phyloP scores from a whole-genome alignment of 306 rosid species.

The Castanea crenata region DNA sequence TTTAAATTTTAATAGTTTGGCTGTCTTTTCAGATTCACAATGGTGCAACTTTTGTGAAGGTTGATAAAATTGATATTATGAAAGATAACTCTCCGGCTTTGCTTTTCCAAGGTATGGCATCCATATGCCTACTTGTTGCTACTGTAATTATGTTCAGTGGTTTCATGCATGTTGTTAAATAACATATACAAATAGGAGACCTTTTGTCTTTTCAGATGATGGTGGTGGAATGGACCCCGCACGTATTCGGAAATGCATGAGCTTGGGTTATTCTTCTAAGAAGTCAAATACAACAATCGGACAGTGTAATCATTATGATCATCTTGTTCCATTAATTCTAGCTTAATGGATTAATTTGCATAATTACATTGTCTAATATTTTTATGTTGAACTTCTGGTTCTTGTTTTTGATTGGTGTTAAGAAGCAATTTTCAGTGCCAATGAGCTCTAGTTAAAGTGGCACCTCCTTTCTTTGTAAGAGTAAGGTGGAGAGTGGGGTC shows the following conservation, averaged over 20 bases:
- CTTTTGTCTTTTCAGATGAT: constrained; percentile 63
- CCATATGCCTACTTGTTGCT: constrained; percentile 6
- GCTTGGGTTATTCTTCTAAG: constrained; percentile 95
- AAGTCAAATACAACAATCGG: constrained; percentile 90
- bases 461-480: too few species aligned
- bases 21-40: constrained; percentile 55
- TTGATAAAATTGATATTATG: constrained; percentile 67
- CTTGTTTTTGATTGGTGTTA: not conserved
- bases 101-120: constrained; percentile 63
- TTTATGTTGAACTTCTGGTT: not conserved
- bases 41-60: constrained; percentile 84
- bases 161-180: constrained; percentile 11
- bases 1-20: not conserved
- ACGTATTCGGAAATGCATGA: constrained; percentile 83
- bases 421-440: not conserved
- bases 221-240: constrained; percentile 95
- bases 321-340: constrained; percentile 15
- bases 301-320: constrained; percentile 54
- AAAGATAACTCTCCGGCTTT: constrained; percentile 91
- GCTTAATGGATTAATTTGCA: not conserved
- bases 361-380: constrained; percentile 2
- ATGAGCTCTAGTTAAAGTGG: too few species aligned
- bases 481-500: too few species aligned
- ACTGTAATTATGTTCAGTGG: constrained; percentile 14
- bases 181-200: not conserved